Base-by-base conservation (phyloP, 306 rosid genomes). In the Trichosanthes cucumerina region DNA sequence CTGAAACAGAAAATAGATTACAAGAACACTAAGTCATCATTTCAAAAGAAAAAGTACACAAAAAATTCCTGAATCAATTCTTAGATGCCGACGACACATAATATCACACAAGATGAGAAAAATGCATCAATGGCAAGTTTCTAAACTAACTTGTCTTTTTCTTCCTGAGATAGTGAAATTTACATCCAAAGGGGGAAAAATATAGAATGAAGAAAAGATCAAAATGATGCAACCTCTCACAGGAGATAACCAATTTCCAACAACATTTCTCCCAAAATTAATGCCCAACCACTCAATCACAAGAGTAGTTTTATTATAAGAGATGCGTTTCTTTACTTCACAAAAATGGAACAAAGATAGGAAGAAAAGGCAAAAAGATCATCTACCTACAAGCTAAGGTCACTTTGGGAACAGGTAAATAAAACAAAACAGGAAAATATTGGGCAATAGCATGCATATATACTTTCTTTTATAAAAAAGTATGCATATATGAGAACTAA, bases 1-100 rank as follows among this genome's bases (percentile, higher is more conserved):
- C 97, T 92, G 87, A 34, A 57, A 85, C 38, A 80, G 78, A 75
- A 81, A 71, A 82, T 79, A 53, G 76, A 75, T 56, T 41, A 38
- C 34, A 81, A 52, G 68, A 65, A 39, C 16, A 39, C 16, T 74
- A 41, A 84, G 79, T 79, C 65, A 75, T 46, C 26, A 75, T 52
- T 43, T 12, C 15, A 52, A 72, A 6, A 4, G 4, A 14, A 31
- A 36, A 53, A 15, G 66, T 16, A 10, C 8, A 73, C 19, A 73
- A 1, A 23, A 50, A 18, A 36, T 19, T 52, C 0, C 8, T 15
- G 53, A 44, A 71, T 15, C 41, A 18, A 47, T 14, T 1, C 46
- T 6, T 46, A 72, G 23, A 49, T 72, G 15, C 3, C 44, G 0
- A 12, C 2, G 7, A 16, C 6, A 49, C 23, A 9, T 9, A 19